Base-by-base conservation (phyloP, 75 land plant species). In the Picea glauca region DNA sequence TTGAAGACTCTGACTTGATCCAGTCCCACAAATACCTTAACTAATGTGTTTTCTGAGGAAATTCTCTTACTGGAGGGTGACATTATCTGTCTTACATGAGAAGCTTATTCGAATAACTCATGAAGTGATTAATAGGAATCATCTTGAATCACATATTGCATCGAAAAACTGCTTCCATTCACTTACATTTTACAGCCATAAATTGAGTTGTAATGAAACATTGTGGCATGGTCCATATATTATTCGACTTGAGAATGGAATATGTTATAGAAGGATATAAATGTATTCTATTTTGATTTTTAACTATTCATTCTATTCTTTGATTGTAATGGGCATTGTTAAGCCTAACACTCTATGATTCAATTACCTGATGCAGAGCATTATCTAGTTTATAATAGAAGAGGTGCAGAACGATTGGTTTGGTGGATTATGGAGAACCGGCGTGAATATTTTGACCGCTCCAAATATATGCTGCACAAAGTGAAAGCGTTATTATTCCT, bases 361-460 rank as follows among this genome's bases (percentile, higher is more conserved):
- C 30, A 76, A 13, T 72, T 79, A 58, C 66, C 66, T 78, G n/a
- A 65, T 90, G 77, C 95, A 96, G 99, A 91, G 59, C 85, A 85
- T 79, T 97, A 94, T 78, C 80, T 93, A 18, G 56, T 72, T 60
- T 90, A 80, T 64, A 77, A 84, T 78, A 79, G 84, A 35, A 85
- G 77, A 82, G 94, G 98, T 54, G 80, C 87, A 30, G 88, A 84
- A 66, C 87, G 90, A 80, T 76, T 98, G 63, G 83, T 85, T 33
- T 98, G 99, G 99, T 98, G 98, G 99, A 83, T 98, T 64, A 98
- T 95, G 98, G 99, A 95, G 83, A 98, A 98, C 68, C 82, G 98
- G 30, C 80, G 87, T 4, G 96, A 91, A 81, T 98, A 98, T 73
- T 98, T 95, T 84, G 90, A 98, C 76, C 85, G 96, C 35, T 79